Evolutionary conservation across 352 stramenopile species (phyloP).

Genomic region (Globisporangium spiculum): DNA sequence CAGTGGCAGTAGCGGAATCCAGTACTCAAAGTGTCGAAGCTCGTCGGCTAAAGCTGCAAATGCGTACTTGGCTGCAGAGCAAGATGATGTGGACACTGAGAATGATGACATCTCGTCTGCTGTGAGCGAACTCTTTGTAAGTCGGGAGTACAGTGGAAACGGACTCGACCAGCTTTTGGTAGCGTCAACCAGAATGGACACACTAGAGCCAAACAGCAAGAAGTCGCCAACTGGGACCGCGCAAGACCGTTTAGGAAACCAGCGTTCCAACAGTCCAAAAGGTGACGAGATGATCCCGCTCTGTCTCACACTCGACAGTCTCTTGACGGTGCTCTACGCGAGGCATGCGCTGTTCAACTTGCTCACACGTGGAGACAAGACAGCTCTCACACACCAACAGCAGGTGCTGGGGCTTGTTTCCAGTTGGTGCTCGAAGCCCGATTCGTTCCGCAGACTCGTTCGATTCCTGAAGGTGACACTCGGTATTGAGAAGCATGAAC

Average conservation of each 20-base stretch:
- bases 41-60: not conserved
- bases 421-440: conserved; percentile 18
- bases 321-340: conserved; percentile 30
- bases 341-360: conserved; percentile 28
- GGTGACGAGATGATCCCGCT: conserved; percentile 28
- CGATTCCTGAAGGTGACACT: conserved; percentile 25
- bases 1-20: not conserved
- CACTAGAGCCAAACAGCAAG: not conserved
- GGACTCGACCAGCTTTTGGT: not conserved
- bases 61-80: conserved; percentile 21
- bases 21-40: not conserved
- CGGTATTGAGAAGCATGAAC: conserved; percentile 28
- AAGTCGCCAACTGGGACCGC: not conserved
- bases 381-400: not conserved
- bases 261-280: not conserved
- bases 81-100: conserved; percentile 12
- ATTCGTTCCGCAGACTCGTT: conserved; percentile 18
- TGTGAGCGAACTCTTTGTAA: not conserved
- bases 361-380: conserved; percentile 9
- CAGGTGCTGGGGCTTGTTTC: conserved; percentile 21
- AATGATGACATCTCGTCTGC: not conserved
- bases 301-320: conserved; percentile 25
- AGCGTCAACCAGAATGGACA: not conserved
- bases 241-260: not conserved
- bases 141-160: not conserved